These are phyloP conservation scores for Juncus effusus DNA, from an alignment of 176 grass and related monocot genomes.

Conservation along the genomic window DNA sequence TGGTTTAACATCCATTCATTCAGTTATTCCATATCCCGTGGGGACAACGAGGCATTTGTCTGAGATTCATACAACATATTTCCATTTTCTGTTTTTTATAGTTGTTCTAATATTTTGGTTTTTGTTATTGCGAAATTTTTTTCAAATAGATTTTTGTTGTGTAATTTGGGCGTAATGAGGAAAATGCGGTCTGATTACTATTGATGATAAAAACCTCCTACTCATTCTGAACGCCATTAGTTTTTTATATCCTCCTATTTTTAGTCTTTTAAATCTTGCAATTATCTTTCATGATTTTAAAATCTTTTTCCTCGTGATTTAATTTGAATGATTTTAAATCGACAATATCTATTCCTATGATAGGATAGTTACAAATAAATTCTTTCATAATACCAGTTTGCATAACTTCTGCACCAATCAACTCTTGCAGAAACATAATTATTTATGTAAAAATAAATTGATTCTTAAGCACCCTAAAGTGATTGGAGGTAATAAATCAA, in stretches of 20 bases:
- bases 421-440: no score
- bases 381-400: no score
- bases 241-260: no score
- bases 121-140: not conserved
- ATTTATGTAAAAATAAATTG: no score
- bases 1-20: slow-evolving; percentile 27
- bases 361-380: not conserved
- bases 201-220: slow-evolving; percentile 26
- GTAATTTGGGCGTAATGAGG: slow-evolving; percentile 21
- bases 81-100: not conserved
- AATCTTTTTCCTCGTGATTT: not conserved
- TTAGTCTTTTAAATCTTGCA: not conserved
- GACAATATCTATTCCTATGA: not conserved
- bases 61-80: slow-evolving; percentile 16
- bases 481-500: no score
- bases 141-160: not conserved
- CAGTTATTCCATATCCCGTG: slow-evolving; percentile 2
- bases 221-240: slow-evolving; percentile 29
- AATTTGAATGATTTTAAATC: not conserved
- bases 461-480: no score
- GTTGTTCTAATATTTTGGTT: not conserved
- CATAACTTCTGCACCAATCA: no score
- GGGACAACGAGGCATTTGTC: slow-evolving; percentile 31
- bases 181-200: slow-evolving; percentile 7
- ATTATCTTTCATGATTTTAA: not conserved